These are phyloP conservation scores for Fomitopsis pulvina DNA, from an alignment of 768 basidiomycete species.

Conservation along the genomic window DNA sequence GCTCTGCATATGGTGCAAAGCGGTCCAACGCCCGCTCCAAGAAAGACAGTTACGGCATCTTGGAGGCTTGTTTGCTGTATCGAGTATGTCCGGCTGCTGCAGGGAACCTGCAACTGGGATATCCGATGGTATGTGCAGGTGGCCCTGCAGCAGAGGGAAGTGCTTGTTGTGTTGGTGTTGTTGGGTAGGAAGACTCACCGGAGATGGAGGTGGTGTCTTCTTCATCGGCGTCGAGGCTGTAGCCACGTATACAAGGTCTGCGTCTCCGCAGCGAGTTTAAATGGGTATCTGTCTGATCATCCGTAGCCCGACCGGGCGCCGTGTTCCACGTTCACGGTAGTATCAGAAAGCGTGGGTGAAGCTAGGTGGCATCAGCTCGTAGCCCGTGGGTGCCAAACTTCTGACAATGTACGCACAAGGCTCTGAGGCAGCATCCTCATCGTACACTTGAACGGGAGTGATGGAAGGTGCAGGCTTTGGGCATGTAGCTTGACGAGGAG, in stretches of 20 bases:
- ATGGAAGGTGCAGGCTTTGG: neutral
- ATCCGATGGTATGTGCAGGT: neutral
- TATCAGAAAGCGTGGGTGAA: conserved; percentile 11
- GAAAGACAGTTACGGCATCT: conserved; percentile 16
- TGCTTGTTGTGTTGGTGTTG: conserved; percentile 9
- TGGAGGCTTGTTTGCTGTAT: conserved; percentile 17
- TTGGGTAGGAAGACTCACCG: conserved; percentile 10
- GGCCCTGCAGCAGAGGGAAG: conserved; percentile 6
- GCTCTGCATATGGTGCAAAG: conserved; percentile 52
- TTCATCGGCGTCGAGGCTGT: conserved; percentile 31
- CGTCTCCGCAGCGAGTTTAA: conserved; percentile 8
- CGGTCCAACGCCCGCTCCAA: conserved; percentile 28
- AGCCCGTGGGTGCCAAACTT: neutral
- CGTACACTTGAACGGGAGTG: neutral
- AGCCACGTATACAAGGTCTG: conserved; percentile 32
- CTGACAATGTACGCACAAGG: conserved; percentile 2
- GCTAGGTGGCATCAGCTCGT: neutral
- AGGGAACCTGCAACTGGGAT: neutral
- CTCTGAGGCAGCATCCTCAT: neutral
- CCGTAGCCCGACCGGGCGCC: neutral
- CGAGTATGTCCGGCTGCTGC: conserved; percentile 4
- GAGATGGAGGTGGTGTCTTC: conserved; percentile 18
- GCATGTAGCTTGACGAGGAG: conserved; percentile 13
- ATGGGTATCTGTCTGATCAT: neutral
- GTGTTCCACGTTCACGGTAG: too few species aligned